Conservation (phyloP, 345 rosid genomes). For the Boechera retrofracta region DNA sequence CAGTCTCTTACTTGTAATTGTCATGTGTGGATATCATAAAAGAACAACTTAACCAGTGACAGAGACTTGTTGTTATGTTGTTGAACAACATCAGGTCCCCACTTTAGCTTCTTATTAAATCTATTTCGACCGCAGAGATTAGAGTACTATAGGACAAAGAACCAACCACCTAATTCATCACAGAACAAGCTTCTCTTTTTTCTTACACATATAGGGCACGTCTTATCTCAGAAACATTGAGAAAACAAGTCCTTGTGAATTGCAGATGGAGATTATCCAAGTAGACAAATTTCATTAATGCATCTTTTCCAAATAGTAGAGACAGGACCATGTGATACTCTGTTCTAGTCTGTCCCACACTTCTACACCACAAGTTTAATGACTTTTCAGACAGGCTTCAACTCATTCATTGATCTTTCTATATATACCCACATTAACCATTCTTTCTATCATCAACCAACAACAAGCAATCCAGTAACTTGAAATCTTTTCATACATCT, state of each 20-base stretch:
- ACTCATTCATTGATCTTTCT: constrained; percentile 10
- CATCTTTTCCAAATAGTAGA: neutral
- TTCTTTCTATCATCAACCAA: constrained; percentile 32
- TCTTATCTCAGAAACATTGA: constrained; percentile 29
- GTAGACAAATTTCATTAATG: constrained; percentile 14
- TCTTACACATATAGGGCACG: neutral
- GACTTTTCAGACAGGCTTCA: neutral
- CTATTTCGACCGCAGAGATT: neutral
- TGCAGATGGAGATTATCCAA: constrained; percentile 13
- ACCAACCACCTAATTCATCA: constrained; percentile 23
- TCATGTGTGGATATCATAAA: constrained; percentile 24
- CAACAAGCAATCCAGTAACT: constrained; percentile 30
- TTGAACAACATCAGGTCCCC: constrained; percentile 14
- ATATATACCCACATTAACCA: constrained; percentile 18
- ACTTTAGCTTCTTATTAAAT: neutral
- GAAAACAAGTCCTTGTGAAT: constrained; percentile 34
- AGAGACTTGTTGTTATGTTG: constrained; percentile 11
- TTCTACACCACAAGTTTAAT: constrained; percentile 11
- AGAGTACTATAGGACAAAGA: constrained; percentile 20
- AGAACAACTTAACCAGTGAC: constrained; percentile 6
- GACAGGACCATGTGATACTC: constrained; percentile 36
- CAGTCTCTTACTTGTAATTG: neutral
- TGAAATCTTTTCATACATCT: constrained; percentile 24
- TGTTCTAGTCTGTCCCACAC: constrained; percentile 18
- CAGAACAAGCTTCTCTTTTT: neutral